Percentiles rank a stretch among this genome's conserved stretches.
phyloP scores from a whole-genome alignment of 2,329 filamentous ascomycete genomes.

The Fusarium verrucosum region DNA sequence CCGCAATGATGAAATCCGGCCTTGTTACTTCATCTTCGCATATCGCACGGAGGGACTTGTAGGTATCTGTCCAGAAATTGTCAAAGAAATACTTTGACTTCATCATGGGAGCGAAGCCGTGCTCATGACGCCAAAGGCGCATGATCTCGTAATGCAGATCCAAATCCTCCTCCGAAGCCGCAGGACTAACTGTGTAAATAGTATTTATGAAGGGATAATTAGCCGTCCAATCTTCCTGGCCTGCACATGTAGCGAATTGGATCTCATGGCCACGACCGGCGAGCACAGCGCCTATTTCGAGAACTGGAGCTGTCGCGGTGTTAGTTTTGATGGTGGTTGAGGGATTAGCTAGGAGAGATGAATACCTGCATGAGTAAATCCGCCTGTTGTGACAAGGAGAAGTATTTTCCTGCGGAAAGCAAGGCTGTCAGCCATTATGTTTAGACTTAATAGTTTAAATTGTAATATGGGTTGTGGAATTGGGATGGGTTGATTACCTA shows the following conservation, averaged over 20 bases:
- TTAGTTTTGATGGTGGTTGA: constrained; percentile 1
- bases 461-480: constrained; percentile 5
- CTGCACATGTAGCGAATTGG: constrained; percentile 51
- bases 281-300: constrained; percentile 50
- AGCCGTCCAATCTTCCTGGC: constrained; percentile 49
- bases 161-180: constrained; percentile 42
- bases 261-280: constrained; percentile 49
- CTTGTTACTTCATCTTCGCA: constrained; percentile 33
- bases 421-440: constrained; percentile 26
- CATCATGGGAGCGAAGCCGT: constrained; percentile 47
- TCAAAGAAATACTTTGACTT: constrained; percentile 52
- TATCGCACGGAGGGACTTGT: constrained; percentile 28
- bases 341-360: background rate
- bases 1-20: constrained; percentile 54
- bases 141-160: constrained; percentile 50
- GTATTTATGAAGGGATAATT: constrained; percentile 46
- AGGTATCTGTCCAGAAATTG: constrained; percentile 49
- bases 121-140: constrained; percentile 47
- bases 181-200: constrained; percentile 47
- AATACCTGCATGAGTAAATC: constrained; percentile 49
- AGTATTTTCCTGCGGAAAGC: constrained; percentile 40
- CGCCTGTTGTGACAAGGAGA: constrained; percentile 49
- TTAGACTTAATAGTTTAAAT: constrained; percentile 18
- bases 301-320: constrained; percentile 44
- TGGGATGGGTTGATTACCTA: constrained; percentile 12